phyloP scores from a whole-genome alignment of 176 grass and related monocot genomes.

The Areca catechu region DNA sequence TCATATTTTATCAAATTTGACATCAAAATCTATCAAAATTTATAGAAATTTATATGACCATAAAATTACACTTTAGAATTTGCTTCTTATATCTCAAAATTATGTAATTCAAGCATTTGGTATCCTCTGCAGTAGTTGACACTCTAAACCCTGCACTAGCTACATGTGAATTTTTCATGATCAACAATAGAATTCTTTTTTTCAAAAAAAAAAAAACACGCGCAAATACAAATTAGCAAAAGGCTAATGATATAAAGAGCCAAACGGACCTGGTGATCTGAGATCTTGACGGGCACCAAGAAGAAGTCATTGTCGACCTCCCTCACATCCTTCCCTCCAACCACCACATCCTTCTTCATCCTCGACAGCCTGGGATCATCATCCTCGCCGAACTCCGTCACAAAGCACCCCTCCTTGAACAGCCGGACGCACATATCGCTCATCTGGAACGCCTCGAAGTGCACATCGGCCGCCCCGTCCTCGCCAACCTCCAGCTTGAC shows the following conservation, averaged over 20 bases:
- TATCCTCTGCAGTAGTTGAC: no score
- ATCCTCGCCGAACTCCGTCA: constrained; percentile 44
- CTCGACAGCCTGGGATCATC: constrained; percentile 65
- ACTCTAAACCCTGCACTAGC: no score
- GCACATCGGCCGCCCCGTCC: constrained; percentile 58
- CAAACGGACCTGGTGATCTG: constrained; percentile 67
- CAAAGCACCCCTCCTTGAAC: constrained; percentile 66
- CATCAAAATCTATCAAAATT: no score
- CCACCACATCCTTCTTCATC: constrained; percentile 86
- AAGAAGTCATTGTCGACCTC: constrained; percentile 98
- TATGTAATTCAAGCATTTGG: no score
- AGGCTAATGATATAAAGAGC: not conserved
- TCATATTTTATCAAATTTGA: no score
- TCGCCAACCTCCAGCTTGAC: constrained; percentile 76
- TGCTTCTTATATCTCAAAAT: no score
- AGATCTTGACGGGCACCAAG: constrained; percentile 90
- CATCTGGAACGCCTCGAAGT: constrained; percentile 99
- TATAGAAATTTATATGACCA: no score
- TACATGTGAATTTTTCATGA: no score
- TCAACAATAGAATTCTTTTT: no score
- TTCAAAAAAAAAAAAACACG: no score
- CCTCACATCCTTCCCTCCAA: constrained; percentile 58
- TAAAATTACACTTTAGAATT: no score
- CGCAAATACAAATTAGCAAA: not conserved
- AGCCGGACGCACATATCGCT: constrained; percentile 84